phyloP scores from a whole-genome alignment of 2,329 filamentous ascomycete species.

The Trichoderma sp. region DNA sequence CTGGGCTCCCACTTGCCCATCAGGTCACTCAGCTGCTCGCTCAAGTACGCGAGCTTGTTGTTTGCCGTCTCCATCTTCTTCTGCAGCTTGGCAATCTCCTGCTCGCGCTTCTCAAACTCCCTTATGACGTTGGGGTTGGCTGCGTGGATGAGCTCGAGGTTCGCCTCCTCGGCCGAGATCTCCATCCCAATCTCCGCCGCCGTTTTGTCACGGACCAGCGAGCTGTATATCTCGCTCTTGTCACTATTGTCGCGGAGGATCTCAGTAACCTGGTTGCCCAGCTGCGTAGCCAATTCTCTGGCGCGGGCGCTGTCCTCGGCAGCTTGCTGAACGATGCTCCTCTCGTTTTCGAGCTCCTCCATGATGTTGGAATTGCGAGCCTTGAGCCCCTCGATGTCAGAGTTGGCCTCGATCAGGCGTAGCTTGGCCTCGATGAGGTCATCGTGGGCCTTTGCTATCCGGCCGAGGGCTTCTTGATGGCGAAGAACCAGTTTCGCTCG shows the following conservation, averaged over 20 bases:
- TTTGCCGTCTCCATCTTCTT: slow-evolving; percentile 58
- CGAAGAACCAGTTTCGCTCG: slow-evolving; percentile 58
- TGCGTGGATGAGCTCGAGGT: slow-evolving; percentile 77
- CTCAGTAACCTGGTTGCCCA: slow-evolving; percentile 44
- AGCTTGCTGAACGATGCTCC: slow-evolving; percentile 41
- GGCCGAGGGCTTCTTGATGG: slow-evolving; percentile 62
- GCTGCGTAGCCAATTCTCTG: slow-evolving; percentile 40
- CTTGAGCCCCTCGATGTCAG: slow-evolving; percentile 72
- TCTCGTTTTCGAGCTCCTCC: slow-evolving; percentile 52
- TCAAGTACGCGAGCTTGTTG: slow-evolving; percentile 57
- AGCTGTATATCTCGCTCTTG: slow-evolving; percentile 46
- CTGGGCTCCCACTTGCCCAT: slow-evolving; percentile 79
- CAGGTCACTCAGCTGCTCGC: slow-evolving; percentile 63
- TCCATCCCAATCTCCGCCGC: slow-evolving; percentile 70
- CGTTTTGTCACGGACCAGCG: slow-evolving; percentile 53
- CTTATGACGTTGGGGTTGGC: slow-evolving; percentile 74
- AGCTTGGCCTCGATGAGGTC: slow-evolving; percentile 71
- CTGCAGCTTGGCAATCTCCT: slow-evolving; percentile 68
- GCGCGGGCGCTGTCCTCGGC: slow-evolving; percentile 45
- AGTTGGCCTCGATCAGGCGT: slow-evolving; percentile 75
- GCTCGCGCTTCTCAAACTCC: slow-evolving; percentile 74
- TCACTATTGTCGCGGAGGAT: slow-evolving; percentile 46
- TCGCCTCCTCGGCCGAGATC: slow-evolving; percentile 71
- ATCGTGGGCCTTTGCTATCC: slow-evolving; percentile 63
- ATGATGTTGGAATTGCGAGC: slow-evolving; percentile 64